Evolutionary conservation across 352 stramenopile species (phyloP), one percentile per base, ranked within the genome.

Genomic region (Globisporangium orthogonon): DNA sequence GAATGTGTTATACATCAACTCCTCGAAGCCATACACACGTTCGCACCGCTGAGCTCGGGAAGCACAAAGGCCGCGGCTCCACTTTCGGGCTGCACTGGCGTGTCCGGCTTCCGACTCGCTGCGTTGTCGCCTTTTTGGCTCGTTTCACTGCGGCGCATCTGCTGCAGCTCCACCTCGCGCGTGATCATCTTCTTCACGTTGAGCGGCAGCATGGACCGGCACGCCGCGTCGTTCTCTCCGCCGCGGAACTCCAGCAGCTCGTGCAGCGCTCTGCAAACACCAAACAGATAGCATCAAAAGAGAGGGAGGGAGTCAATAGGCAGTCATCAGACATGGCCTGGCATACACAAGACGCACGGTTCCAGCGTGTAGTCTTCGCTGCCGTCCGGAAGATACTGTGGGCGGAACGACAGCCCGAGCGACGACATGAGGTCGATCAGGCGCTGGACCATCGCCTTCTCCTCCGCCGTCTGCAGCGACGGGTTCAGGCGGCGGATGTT

Each of bases 361-460:
- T 94, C 84, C 7, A 94, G 62, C 30, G 62, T 58, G 45, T 80
- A 91, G 49, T 92, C 82, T 63, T 91, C 80, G 10, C 61, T 78
- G 7, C 83, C 78, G n/a, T 90, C 80, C 1, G 79, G 62, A 15
- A 80, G 52, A 50, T 74, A 84, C 58, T 92, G 86, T 17, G 73
- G 78, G 15, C 76, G 76, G 51, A 91, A 94, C 13, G 78, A 90
- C 18, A 94, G 60, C 3, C 83, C 80, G 29, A 94, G 69, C 41
- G 78, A 74, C n/a, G 83, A 62, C 78, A 94, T 91, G 51, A 91
- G 63, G 29, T 87, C 62, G 52, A 92, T 89, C 1, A 94, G 67
- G 4, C 78, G 71, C 56, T 78, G 43, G 54, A 90, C 74, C 65
- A 77, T 83, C 35, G 65, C 60, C 44, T 88, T 87, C 53, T 93